Evolutionary conservation across 495 filamentous ascomycete species (phyloP), one percentile per base, ranked within the genome.

Genomic region (Copromyces sp.): DNA sequence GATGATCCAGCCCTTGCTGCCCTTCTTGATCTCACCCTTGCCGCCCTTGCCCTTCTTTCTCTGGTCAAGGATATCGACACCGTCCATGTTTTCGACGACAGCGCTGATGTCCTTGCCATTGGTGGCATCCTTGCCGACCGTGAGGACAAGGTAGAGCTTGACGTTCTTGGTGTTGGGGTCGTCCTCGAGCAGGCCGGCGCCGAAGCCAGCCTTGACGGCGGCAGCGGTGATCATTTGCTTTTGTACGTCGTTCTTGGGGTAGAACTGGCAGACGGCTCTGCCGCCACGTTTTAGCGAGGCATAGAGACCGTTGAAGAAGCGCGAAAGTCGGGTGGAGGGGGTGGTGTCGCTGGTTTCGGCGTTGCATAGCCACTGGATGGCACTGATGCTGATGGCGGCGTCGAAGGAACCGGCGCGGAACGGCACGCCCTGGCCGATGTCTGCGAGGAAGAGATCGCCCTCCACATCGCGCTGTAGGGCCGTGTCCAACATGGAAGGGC

Each of bases 301-400:
- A 81, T 97, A 98, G 8, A 99, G 83, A n/a, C 93, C 93, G 73
- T 93, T 91, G 77, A 99, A 99, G 75, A 99, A 99, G 39, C 95
- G 86, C 39, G 86, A 84, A 65, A 99, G 78, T 17, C 96, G 85
- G 9, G 91, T 91, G 37, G 90, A 85, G 0, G 93, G 88, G 11
- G 87, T 91, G 9, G 95, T 94, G 20, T 96, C 93, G 76, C 88
- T 91, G 70, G 88, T 90, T 78, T 98, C 96, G 20, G 94, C 95
- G 83, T 97, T 98, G 81, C 95, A 99, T 6, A 99, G 86, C 95
- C 95, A 99, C 80, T 99, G 95, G 39, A 99, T 92, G 3, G 95
- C 95, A 80, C 89, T 92, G 77, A 99, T 98, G 77, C 90, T 93
- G 74, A 99, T 93, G 16, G 95, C 95, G 7, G 94, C 95, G 82